Conservation (phyloP, 1,139 yeast genomes). For the Diutina scorzettiae region DNA sequence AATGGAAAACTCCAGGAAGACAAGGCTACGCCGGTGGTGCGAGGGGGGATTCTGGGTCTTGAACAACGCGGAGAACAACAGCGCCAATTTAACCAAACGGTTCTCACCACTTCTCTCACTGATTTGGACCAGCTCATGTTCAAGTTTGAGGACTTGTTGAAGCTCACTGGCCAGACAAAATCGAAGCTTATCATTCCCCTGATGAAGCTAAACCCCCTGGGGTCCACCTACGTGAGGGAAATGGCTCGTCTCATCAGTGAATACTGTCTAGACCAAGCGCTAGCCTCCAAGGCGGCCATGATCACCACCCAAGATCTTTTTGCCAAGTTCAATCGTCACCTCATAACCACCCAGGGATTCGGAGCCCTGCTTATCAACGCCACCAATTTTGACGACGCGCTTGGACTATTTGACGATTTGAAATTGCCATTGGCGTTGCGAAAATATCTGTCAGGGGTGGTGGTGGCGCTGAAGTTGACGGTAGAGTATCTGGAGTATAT, state of each 20-base stretch:
- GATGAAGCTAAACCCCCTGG: constrained; percentile 18
- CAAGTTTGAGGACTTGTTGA: constrained; percentile 63
- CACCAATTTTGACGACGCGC: constrained; percentile 20
- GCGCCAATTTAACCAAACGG: constrained; percentile 46
- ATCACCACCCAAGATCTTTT: constrained; percentile 31
- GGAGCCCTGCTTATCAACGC: constrained; percentile 26
- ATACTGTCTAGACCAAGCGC: constrained; percentile 25
- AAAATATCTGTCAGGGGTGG: constrained; percentile 24
- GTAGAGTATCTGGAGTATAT: background rate
- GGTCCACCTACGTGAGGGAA: constrained; percentile 25
- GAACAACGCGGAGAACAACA: constrained; percentile 48
- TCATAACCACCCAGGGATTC: constrained; percentile 27
- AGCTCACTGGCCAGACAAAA: constrained; percentile 35
- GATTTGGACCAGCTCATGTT: constrained; percentile 71
- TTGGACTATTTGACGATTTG: constrained; percentile 20
- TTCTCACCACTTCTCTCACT: constrained; percentile 59
- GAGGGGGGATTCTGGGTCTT: constrained; percentile 58
- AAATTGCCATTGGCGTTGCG: constrained; percentile 22
- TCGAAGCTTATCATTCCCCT: constrained; percentile 23
- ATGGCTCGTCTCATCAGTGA: constrained; percentile 40
- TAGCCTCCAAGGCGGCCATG: constrained; percentile 25
- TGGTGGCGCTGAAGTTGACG: constrained; percentile 11
- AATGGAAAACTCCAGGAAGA: constrained; percentile 11
- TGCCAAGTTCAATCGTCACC: constrained; percentile 30
- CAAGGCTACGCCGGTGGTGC: constrained; percentile 8